Conservation (phyloP, 179 eudicot genomes). For the Heliamphora pulchella region DNA sequence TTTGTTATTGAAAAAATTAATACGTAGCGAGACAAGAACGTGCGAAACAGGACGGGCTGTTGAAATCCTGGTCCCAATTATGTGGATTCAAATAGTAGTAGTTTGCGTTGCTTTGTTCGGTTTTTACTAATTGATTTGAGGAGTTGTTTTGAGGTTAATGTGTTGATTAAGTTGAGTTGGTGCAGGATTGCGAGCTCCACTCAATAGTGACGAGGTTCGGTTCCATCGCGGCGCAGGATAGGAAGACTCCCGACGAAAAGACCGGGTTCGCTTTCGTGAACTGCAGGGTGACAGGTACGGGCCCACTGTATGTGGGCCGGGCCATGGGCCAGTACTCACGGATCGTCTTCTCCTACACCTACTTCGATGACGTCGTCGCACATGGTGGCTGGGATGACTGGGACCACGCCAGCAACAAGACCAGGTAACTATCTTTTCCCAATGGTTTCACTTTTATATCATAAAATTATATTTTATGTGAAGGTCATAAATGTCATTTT, state of each 20-base stretch:
- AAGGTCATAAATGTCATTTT: too few relatives aligned
- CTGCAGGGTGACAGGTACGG: slow-evolving; percentile 80
- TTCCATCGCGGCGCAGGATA: slow-evolving; percentile 81
- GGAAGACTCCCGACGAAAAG: slow-evolving; percentile 52
- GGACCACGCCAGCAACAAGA: slow-evolving; percentile 61
- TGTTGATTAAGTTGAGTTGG: too few relatives aligned
- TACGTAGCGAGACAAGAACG: too few relatives aligned
- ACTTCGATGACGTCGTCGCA: slow-evolving; percentile 73
- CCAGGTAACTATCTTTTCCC: slow-evolving; percentile 27
- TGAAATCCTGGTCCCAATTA: too few relatives aligned
- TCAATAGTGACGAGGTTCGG: slow-evolving; percentile 81
- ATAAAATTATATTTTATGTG: too few relatives aligned
- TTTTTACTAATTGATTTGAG: too few relatives aligned
- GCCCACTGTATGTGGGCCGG: slow-evolving; percentile 82
- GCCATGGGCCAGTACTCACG: slow-evolving; percentile 91
- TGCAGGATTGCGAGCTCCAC: slow-evolving; percentile 75
- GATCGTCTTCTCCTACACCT: slow-evolving; percentile 76
- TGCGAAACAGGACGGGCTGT: too few relatives aligned
- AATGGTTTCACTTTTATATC: not conserved
- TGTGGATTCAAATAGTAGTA: too few relatives aligned
- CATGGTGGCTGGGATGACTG: slow-evolving; percentile 96
- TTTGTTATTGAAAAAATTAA: too few relatives aligned
- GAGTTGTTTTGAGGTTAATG: too few relatives aligned
- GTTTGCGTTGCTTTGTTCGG: too few relatives aligned
- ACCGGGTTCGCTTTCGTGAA: slow-evolving; percentile 77